phyloP scores from a whole-genome alignment of 768 basidiomycete species.

The Suillus alpinus region DNA sequence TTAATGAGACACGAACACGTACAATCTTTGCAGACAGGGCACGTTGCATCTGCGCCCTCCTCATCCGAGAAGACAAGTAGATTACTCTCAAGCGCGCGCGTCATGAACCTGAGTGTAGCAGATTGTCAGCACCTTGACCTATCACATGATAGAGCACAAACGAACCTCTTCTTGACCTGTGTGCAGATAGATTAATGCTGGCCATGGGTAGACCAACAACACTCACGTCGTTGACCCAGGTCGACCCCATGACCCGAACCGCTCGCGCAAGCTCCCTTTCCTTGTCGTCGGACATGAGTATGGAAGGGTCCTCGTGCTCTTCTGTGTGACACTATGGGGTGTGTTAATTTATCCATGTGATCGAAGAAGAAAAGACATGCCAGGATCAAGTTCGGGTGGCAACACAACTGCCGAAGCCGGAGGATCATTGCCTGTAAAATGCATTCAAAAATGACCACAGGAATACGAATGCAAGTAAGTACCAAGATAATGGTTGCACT shows the following conservation, averaged over 20 bases:
- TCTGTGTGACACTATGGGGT: slow-evolving; percentile 37
- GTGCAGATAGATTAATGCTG: background rate
- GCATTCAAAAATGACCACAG: slow-evolving; percentile 38
- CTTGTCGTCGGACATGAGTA: slow-evolving; percentile 43
- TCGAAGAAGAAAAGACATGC: slow-evolving; percentile 33
- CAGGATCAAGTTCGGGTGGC: slow-evolving; percentile 69
- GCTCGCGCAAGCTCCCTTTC: slow-evolving; percentile 62
- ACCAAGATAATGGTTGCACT: slow-evolving; percentile 1
- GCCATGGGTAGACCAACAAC: background rate
- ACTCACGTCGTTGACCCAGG: slow-evolving; percentile 30
- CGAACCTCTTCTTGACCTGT: slow-evolving; percentile 38
- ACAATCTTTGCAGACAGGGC: slow-evolving; percentile 71
- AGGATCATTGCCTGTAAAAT: slow-evolving; percentile 61
- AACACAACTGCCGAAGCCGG: slow-evolving; percentile 70
- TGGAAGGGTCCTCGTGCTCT: slow-evolving; percentile 48
- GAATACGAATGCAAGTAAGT: background rate
- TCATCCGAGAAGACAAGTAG: slow-evolving; percentile 47
- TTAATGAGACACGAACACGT: slow-evolving; percentile 14
- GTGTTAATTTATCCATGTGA: background rate
- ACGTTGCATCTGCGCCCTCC: slow-evolving; percentile 44
- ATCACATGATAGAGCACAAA: background rate
- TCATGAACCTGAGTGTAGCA: slow-evolving; percentile 37
- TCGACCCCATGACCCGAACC: slow-evolving; percentile 40
- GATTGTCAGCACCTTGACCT: background rate
- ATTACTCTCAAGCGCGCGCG: slow-evolving; percentile 44